Conservation (phyloP, 2,329 filamentous ascomycete genomes). For the Chaetomiaceae sp. region DNA sequence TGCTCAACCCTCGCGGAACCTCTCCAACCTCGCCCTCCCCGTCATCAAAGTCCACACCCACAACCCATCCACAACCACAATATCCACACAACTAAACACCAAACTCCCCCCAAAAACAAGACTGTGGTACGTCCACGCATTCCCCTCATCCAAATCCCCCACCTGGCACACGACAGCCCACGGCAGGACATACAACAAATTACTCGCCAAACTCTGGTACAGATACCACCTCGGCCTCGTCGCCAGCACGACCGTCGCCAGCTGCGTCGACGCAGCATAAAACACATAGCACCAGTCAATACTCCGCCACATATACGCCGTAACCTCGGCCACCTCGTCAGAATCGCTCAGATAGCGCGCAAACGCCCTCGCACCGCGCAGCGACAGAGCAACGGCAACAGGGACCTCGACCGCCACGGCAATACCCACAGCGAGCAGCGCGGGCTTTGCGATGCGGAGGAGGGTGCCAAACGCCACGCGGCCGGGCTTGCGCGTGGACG, state of each 20-base stretch:
- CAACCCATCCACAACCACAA: conserved; percentile 44
- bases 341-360: conserved; percentile 58
- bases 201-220: conserved; percentile 61
- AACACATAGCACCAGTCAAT: conserved; percentile 66
- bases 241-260: conserved; percentile 60
- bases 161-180: conserved; percentile 62
- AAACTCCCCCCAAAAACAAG: conserved; percentile 64
- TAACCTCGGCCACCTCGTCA: conserved; percentile 53
- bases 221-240: conserved; percentile 64
- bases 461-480: conserved; percentile 18
- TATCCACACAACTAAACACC: conserved; percentile 59
- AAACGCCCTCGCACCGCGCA: conserved; percentile 55
- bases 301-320: conserved; percentile 59
- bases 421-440: conserved; percentile 47
- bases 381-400: conserved; percentile 56
- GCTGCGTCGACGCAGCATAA: conserved; percentile 60
- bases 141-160: conserved; percentile 40
- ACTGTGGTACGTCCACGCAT: conserved; percentile 64
- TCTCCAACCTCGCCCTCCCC: conserved; percentile 40
- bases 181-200: conserved; percentile 63
- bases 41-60: conserved; percentile 49
- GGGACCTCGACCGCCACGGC: conserved; percentile 57
- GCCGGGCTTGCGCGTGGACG: conserved; percentile 18
- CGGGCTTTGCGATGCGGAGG: conserved; percentile 45
- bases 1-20: conserved; percentile 31